These are phyloP conservation scores for Aspergillus coremiiformis DNA, from an alignment of 495 filamentous ascomycete genomes.

Conservation along the genomic window DNA sequence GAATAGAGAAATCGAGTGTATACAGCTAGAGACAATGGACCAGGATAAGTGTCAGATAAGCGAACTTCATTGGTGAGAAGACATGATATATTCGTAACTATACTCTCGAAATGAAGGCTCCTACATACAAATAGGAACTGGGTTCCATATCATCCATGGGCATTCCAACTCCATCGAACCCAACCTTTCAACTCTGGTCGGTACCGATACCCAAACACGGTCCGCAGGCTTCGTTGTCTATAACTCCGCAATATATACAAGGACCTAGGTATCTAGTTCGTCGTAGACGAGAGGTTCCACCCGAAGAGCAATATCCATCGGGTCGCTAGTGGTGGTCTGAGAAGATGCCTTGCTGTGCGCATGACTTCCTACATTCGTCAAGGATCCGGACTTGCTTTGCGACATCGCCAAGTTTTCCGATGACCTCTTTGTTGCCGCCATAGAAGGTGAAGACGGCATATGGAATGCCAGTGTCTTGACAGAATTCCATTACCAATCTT, in stretches of 20 bases:
- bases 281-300: neutral
- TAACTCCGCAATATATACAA: neutral
- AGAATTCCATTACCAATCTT: constrained; percentile 80
- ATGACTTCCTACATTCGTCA: constrained; percentile 71
- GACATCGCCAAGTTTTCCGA: constrained; percentile 77
- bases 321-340: constrained; percentile 25
- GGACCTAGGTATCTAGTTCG: neutral
- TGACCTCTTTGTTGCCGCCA: constrained; percentile 83
- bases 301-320: neutral
- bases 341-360: constrained; percentile 37
- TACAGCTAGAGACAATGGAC: neutral
- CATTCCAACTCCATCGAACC: constrained; percentile 5
- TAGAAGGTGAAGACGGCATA: constrained; percentile 93
- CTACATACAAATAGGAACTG: neutral
- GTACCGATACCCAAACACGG: neutral
- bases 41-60: neutral
- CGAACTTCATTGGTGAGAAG: neutral
- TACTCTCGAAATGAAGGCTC: neutral
- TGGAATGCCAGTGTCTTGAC: constrained; percentile 81
- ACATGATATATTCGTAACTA: neutral
- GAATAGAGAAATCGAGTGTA: neutral
- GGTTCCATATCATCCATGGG: constrained; percentile 1
- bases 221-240: neutral
- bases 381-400: constrained; percentile 80
- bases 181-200: neutral